Conservation (phyloP, 352 stramenopile species). For the Phytophthora rubi region DNA sequence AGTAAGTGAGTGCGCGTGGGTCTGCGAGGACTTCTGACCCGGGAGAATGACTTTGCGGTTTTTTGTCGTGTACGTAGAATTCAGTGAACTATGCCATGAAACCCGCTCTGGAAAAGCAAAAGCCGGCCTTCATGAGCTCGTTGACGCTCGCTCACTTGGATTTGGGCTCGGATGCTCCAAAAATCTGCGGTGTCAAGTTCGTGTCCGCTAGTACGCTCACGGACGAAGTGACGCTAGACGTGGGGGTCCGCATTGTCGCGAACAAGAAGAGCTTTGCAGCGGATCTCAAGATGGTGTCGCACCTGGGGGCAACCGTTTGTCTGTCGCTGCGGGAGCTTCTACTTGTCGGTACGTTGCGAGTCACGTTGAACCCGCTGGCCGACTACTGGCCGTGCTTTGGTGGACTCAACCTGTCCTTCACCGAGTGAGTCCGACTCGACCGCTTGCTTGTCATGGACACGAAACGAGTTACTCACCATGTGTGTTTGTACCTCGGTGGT, state of each 20-base stretch:
- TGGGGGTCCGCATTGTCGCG: slow-evolving; percentile 67
- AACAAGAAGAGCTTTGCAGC: slow-evolving; percentile 68
- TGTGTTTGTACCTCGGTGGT: neutral
- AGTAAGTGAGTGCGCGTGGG: slow-evolving; percentile 27
- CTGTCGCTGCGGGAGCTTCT: slow-evolving; percentile 72
- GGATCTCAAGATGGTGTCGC: slow-evolving; percentile 72
- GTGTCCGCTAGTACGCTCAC: slow-evolving; percentile 59
- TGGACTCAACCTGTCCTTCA: slow-evolving; percentile 76
- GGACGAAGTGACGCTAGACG: slow-evolving; percentile 74
- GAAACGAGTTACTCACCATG: neutral
- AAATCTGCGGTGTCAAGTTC: slow-evolving; percentile 79
- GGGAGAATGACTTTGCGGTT: neutral
- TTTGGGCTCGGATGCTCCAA: slow-evolving; percentile 57
- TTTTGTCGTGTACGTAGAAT: slow-evolving; percentile 42
- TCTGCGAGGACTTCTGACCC: neutral
- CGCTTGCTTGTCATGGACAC: neutral
- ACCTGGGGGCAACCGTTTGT: slow-evolving; percentile 60
- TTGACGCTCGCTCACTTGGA: slow-evolving; percentile 66
- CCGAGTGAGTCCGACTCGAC: slow-evolving; percentile 41
- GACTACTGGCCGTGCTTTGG: slow-evolving; percentile 79
- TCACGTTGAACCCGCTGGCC: slow-evolving; percentile 75
- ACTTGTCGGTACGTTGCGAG: slow-evolving; percentile 69
- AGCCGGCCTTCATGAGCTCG: slow-evolving; percentile 71
- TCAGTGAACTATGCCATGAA: slow-evolving; percentile 69
- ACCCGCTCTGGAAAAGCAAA: slow-evolving; percentile 63